These are phyloP conservation scores for Basipetospora sp. DNA, from an alignment of 2,329 filamentous ascomycete species.

Conservation along the genomic window DNA sequence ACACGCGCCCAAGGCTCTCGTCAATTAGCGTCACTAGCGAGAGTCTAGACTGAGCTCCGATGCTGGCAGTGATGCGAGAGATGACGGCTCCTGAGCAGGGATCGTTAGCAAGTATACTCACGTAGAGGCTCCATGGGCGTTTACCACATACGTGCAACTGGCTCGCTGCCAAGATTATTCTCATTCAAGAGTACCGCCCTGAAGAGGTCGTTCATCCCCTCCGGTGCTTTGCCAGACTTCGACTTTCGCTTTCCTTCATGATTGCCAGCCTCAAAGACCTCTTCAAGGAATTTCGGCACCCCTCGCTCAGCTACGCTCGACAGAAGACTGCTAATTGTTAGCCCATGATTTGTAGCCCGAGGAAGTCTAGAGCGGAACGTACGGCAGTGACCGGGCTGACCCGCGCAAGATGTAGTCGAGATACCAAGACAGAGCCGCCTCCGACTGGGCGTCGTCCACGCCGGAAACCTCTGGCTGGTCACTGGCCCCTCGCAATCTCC, in stretches of 20 bases:
- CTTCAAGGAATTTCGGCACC: neutral
- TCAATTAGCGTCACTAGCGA: slow-evolving; percentile 1
- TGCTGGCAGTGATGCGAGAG: slow-evolving; percentile 5
- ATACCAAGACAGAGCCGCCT: slow-evolving; percentile 3
- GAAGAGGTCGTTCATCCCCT: slow-evolving; percentile 1
- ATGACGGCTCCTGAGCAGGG: slow-evolving; percentile 6
- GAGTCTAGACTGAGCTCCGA: slow-evolving; percentile 1
- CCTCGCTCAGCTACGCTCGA: neutral
- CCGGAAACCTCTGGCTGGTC: neutral
- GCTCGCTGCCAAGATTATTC: slow-evolving; percentile 9
- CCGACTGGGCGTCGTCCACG: neutral
- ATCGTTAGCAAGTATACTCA: too few species aligned
- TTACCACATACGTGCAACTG: slow-evolving; percentile 4
- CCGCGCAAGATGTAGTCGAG: slow-evolving; percentile 1
- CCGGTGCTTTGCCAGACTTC: neutral
- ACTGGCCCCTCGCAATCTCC: neutral
- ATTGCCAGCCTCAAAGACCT: neutral
- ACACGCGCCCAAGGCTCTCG: neutral
- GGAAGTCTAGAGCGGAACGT: neutral
- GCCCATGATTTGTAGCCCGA: too few species aligned
- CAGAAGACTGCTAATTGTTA: slow-evolving; percentile 4
- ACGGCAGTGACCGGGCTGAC: slow-evolving; percentile 2
- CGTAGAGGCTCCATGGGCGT: neutral
- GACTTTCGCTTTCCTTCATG: neutral
- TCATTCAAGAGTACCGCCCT: slow-evolving; percentile 8